Evolutionary conservation across 306 rosid species (phyloP).

Genomic region (Crotalaria pallida): DNA sequence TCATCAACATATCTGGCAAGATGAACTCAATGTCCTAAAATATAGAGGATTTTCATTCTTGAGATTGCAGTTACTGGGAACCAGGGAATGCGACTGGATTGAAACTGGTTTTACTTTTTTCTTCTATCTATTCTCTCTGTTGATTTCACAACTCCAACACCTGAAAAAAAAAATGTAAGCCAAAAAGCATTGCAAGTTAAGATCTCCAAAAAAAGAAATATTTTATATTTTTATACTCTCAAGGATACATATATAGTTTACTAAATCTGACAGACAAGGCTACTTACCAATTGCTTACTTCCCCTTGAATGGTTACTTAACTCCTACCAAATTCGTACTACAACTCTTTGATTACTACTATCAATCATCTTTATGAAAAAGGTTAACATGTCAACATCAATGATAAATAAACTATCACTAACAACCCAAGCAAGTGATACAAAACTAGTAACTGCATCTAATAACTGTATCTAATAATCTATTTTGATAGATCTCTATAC

Average conservation of each 20-base stretch:
- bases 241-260: background rate
- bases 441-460: background rate
- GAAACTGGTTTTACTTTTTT: background rate
- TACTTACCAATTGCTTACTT: background rate
- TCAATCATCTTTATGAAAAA: background rate
- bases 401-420: background rate
- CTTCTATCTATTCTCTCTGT: slow-evolving; percentile 10
- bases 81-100: background rate
- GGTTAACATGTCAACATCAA: background rate
- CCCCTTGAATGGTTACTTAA: background rate
- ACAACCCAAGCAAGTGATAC: background rate
- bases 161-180: slow-evolving; percentile 37
- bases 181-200: slow-evolving; percentile 3
- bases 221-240: background rate
- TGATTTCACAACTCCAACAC: slow-evolving; percentile 38
- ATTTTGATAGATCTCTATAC: background rate
- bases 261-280: background rate
- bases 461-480: no score
- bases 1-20: background rate
- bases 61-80: background rate
- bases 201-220: background rate
- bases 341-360: background rate
- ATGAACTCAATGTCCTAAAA: background rate
- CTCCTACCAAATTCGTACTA: background rate
- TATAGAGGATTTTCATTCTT: background rate